Evolutionary conservation across 129 eudicot species (phyloP), one percentile per base, ranked within the genome.

Genomic region (Rutidosis leptorrhynchoides): DNA sequence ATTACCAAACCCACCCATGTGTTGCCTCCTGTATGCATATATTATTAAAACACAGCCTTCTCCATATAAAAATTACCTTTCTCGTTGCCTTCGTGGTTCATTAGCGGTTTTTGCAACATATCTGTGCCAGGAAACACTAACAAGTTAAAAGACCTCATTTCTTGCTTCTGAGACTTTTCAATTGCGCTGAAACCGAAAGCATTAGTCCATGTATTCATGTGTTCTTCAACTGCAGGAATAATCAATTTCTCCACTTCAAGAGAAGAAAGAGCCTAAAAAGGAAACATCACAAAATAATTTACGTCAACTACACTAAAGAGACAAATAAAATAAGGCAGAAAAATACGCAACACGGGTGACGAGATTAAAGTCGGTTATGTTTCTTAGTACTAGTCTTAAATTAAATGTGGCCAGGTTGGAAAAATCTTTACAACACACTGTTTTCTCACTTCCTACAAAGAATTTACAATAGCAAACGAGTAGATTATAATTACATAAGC

Each of bases 121-220:
- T 90, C 97, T 17, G 92, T 84, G 63, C 95, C 95, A 14, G 97
- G 97, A 73, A 90, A 87, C 26, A 84, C 95, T 83, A 90, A 84
- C 88, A 90, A 83, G 71, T 90, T 90, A 67, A 84, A 9, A 46
- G 75, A 75, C 77, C 75, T 84, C 75, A 84, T 78, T 77, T 87
- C 95, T 64, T 77, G 77, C 81, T 79, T 87, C 70, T 68, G 73
- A 24, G 66, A 63, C 32, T 80, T 84, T 68, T 80, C 79, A 22
- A 87, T 78, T 25, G 79, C 74, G 60, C 68, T 68, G 79, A 90
- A 90, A 16, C 83, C 81, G 42, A 90, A 87, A 68, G 69, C 87
- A 46, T 42, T 25, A 51, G 87, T 90, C 97, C 97, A 90, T 30
- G 95, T 90, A 48, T 80, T 79, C 95, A 79, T 68, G 70, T 87